Evolutionary conservation across 2,329 filamentous ascomycete genomes (phyloP), one percentile per base, ranked within the genome.

Genomic region (Aspergillus quadrilineatus): DNA sequence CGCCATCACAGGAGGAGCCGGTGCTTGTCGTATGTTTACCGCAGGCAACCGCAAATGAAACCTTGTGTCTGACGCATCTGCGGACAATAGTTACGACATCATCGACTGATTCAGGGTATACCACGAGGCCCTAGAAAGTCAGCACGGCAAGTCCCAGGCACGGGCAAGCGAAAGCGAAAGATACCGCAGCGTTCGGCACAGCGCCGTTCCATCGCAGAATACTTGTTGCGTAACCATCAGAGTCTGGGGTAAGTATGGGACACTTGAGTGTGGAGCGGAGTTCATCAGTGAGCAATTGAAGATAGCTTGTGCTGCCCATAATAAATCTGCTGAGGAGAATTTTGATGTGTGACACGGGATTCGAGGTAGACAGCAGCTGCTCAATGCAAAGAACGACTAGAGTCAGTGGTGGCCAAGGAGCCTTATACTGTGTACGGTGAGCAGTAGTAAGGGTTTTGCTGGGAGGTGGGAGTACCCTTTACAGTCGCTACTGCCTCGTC

Each of bases 1-100:
- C 83, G 7, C 79, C 77, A 41, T 77, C 66, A 1, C 79, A 79
- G 1, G 79, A 80, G 1, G 78, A 79, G 2, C 77, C 73, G 4
- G 80, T 81, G 1, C 76, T 76, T 0, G 82, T 82, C 1, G 80
- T 81, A 67, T 86, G 83, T 0, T 82, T 81, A 14, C 84, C 83
- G 10, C 83, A 80, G 55, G 77, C 76, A 37, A 85, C 80, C 0
- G 79, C 80, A 55, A 85, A 75, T 34, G 80, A 75, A 39, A 85
- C 73, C 7, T 65, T 65, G 42, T 80, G 65, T 14, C 74, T 65
- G 1, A 67, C 69, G 29, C 79, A 78, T 57, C 79, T 80, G 6
- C 37, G n/a, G 32, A 63, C 50, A 0, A 48, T 47, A 1, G 26
- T 10, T 1, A 53, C 51, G 3, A 62, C 52, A 8, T 62, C 60